Evolutionary conservation across 352 stramenopile species (phyloP).

Genomic region (Pythium aphanidermatum): DNA sequence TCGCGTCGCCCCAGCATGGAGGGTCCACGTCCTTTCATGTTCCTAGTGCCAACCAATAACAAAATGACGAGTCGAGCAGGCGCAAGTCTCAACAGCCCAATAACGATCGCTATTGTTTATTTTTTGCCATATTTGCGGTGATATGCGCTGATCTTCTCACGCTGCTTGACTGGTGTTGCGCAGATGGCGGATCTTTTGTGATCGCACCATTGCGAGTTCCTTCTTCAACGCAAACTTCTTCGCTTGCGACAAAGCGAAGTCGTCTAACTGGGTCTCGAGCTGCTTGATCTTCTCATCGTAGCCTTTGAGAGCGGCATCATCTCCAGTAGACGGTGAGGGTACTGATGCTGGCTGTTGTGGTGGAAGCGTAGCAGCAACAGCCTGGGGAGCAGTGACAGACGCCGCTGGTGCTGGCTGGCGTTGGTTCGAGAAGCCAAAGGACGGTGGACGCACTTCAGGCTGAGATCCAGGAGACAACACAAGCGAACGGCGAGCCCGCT

Average conservation of each 20-base stretch:
- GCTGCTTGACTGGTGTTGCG: constrained; percentile 16
- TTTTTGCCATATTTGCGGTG: neutral
- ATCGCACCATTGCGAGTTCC: constrained; percentile 68
- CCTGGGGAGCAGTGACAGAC: neutral
- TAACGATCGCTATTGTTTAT: no score
- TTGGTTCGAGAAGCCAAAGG: neutral
- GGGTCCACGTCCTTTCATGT: constrained; percentile 12
- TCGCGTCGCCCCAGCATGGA: constrained; percentile 30
- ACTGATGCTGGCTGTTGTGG: neutral
- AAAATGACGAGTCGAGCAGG: neutral
- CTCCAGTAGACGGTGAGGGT: neutral
- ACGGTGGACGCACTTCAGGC: constrained; percentile 17
- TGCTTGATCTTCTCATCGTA: constrained; percentile 29
- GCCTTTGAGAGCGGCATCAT: constrained; percentile 8
- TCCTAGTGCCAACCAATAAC: neutral
- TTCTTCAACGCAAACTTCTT: constrained; percentile 78
- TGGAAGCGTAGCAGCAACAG: neutral
- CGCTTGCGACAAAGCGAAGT: constrained; percentile 59
- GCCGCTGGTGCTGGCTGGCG: neutral
- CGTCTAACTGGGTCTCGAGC: constrained; percentile 53
- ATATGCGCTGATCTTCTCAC: neutral
- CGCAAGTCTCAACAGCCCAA: neutral
- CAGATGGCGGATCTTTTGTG: constrained; percentile 55
- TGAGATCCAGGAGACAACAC: constrained; percentile 10
- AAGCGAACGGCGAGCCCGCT: constrained; percentile 13